These are phyloP conservation scores for Pueraria montana DNA, from an alignment of 306 rosid genomes.

Conservation along the genomic window DNA sequence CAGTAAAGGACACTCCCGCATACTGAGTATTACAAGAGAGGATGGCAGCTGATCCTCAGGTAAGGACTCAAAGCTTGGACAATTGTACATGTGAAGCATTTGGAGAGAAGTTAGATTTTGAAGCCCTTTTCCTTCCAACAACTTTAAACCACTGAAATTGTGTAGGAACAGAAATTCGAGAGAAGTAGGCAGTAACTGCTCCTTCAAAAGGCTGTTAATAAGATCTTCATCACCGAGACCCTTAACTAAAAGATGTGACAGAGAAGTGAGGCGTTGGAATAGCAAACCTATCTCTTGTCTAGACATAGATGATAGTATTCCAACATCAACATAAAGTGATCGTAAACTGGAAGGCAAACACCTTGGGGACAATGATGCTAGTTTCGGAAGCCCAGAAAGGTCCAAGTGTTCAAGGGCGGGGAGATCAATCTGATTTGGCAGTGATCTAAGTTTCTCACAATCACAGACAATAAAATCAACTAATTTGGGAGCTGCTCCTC, in stretches of 20 bases:
- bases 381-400: neutral
- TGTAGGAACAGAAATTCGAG: neutral
- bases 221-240: constrained; percentile 3
- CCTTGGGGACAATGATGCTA: neutral
- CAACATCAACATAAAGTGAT: constrained; percentile 6
- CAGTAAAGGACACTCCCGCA: neutral
- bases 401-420: constrained; percentile 1
- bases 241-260: neutral
- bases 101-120: constrained; percentile 23
- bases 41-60: constrained; percentile 14
- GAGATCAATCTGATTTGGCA: neutral
- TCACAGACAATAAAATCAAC: neutral
- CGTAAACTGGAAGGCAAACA: constrained; percentile 2
- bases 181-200: constrained; percentile 15
- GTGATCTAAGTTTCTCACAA: constrained; percentile 25
- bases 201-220: neutral
- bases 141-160: neutral
- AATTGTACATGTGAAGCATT: neutral
- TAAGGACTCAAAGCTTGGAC: constrained; percentile 3
- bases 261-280: constrained; percentile 8
- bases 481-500: neutral
- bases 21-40: constrained; percentile 7
- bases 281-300: neutral
- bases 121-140: constrained; percentile 24
- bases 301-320: constrained; percentile 16